A percentile compares a stretch with the other conserved stretches of the same genome.
phyloP scores from a whole-genome alignment of 2,329 filamentous ascomycete genomes.

The Daldinia sp. region DNA sequence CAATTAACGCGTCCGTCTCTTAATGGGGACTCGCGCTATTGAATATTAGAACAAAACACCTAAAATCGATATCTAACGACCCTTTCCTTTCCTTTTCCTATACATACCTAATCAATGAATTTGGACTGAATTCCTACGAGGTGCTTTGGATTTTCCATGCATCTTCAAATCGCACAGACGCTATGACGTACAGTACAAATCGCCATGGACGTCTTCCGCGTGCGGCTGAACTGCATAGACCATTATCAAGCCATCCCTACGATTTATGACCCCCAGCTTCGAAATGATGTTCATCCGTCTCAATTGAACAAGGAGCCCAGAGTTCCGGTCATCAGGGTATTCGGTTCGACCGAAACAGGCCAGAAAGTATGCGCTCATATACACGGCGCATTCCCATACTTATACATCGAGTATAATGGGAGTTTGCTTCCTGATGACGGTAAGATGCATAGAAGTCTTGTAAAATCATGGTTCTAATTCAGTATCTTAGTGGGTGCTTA shows the following conservation, averaged over 20 bases:
- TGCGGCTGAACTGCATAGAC: constrained; percentile 95
- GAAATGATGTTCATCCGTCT: constrained; percentile 70
- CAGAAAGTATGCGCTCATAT: constrained; percentile 97
- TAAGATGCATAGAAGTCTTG: constrained; percentile 57
- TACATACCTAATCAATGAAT: neutral
- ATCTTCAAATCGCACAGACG: constrained; percentile 21
- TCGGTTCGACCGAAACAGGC: constrained; percentile 92
- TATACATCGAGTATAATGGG: constrained; percentile 89
- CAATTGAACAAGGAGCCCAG: constrained; percentile 74
- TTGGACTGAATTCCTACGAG: constrained; percentile 2
- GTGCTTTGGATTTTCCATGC: constrained; percentile 22
- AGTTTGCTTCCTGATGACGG: constrained; percentile 74
- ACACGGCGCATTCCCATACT: constrained; percentile 93
- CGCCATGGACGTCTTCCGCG: constrained; percentile 79
- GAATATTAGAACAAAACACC: constrained; percentile 2
- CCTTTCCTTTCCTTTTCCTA: constrained; percentile 1
- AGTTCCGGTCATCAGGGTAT: constrained; percentile 88
- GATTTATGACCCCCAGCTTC: constrained; percentile 82
- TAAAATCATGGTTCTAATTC: constrained; percentile 24
- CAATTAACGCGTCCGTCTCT: constrained; percentile 34
- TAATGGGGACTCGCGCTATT: neutral
- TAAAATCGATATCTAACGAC: neutral
- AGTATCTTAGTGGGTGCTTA: constrained; percentile 73
- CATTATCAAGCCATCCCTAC: constrained; percentile 88
- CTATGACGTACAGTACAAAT: constrained; percentile 32